Evolutionary conservation across 2,329 filamentous ascomycete genomes (phyloP).

Genomic region (Thielaviopsis euricoi): DNA sequence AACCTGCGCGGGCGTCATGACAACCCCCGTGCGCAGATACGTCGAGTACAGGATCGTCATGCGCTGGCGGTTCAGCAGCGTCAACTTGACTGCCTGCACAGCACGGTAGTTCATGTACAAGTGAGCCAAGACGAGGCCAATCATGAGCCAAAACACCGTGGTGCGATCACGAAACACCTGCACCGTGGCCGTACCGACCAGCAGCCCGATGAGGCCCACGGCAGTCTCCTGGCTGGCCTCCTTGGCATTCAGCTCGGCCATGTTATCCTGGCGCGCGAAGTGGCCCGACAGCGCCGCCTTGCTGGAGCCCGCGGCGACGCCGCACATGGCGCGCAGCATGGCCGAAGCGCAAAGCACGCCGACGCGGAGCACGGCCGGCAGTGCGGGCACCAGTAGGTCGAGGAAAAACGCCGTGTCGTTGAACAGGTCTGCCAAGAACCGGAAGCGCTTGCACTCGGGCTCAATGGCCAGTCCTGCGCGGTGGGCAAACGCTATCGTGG

Average conservation of each 20-base stretch:
- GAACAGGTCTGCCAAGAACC: conserved; percentile 72
- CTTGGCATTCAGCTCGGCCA: conserved; percentile 87
- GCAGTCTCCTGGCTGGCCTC: conserved; percentile 93
- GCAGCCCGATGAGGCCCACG: conserved; percentile 74
- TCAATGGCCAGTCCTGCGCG: conserved; percentile 67
- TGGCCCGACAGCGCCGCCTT: conserved; percentile 87
- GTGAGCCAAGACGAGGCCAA: conserved; percentile 58
- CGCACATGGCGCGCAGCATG: conserved; percentile 50
- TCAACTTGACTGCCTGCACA: conserved; percentile 70
- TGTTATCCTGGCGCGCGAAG: conserved; percentile 72
- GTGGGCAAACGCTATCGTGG: conserved; percentile 77
- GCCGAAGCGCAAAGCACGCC: conserved; percentile 33
- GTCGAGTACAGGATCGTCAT: conserved; percentile 59
- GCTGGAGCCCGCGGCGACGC: conserved; percentile 74
- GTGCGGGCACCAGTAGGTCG: conserved; percentile 64
- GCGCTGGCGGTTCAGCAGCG: conserved; percentile 70
- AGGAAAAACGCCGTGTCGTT: conserved; percentile 77
- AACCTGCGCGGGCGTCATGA: conserved; percentile 50
- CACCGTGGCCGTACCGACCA: conserved; percentile 68
- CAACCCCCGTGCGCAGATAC: conserved; percentile 30
- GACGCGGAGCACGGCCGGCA: conserved; percentile 39
- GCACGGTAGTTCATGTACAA: conserved; percentile 74
- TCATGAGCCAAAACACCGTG: conserved; percentile 58
- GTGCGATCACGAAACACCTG: conserved; percentile 52
- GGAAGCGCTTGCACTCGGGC: conserved; percentile 80